Percentiles rank a stretch among this genome's conserved stretches.
phyloP scores from a whole-genome alignment of 257 asterid genomes.

The Ligustrum vulgare region DNA sequence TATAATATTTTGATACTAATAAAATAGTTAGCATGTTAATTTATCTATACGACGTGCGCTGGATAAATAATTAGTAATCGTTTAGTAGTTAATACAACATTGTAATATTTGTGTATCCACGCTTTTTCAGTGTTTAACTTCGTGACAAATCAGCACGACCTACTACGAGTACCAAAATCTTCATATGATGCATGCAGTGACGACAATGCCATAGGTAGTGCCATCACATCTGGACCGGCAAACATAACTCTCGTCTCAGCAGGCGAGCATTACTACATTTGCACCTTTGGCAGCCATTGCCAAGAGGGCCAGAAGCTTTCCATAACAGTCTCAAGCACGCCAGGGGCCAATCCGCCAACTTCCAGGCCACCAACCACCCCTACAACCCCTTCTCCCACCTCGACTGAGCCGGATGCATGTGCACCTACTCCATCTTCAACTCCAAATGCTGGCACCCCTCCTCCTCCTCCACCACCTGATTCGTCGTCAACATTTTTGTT shows the following conservation, averaged over 20 bases:
- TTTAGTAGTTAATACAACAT: too few relatives aligned
- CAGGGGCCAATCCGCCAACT: slow-evolving; percentile 35
- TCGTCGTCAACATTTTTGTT: slow-evolving; percentile 25
- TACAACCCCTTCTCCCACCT: slow-evolving; percentile 23
- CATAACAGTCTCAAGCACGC: slow-evolving; percentile 32
- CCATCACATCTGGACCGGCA: slow-evolving; percentile 36
- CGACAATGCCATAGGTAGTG: slow-evolving; percentile 28
- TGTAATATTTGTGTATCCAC: background rate
- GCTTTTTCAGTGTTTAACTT: slow-evolving; percentile 41
- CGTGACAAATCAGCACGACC: slow-evolving; percentile 35
- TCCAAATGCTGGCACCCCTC: slow-evolving; percentile 3
- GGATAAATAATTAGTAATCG: too few relatives aligned
- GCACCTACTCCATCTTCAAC: slow-evolving; percentile 22
- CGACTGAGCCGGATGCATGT: slow-evolving; percentile 29
- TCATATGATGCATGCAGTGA: slow-evolving; percentile 44
- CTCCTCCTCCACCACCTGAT: background rate
- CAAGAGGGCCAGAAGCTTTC: slow-evolving; percentile 41
- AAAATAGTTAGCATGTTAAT: too few relatives aligned
- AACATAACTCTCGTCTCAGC: slow-evolving; percentile 38
- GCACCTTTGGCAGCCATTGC: slow-evolving; percentile 50
- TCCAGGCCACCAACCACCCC: slow-evolving; percentile 18
- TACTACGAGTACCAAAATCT: slow-evolving; percentile 35
- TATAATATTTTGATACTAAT: too few relatives aligned
- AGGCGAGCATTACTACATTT: slow-evolving; percentile 49
- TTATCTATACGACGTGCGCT: too few relatives aligned